phyloP scores from a whole-genome alignment of 345 rosid genomes.

The Eucalyptus urophylla region DNA sequence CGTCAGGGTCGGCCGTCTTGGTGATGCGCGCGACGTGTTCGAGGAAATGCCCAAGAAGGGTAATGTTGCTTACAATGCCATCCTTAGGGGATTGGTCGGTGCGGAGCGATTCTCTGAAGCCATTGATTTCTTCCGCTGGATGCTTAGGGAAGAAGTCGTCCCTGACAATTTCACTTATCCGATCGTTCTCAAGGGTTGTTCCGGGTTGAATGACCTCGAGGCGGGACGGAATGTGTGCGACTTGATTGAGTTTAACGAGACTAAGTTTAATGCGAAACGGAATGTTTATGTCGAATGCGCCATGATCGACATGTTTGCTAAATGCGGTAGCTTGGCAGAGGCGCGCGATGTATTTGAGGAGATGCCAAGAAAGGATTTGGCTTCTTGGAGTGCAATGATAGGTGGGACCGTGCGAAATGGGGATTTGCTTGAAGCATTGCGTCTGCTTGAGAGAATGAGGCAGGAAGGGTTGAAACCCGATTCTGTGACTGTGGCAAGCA shows the following conservation, averaged over 20 bases:
- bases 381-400: slow-evolving; percentile 46
- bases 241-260: slow-evolving; percentile 1
- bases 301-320: slow-evolving; percentile 43
- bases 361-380: slow-evolving; percentile 26
- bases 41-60: slow-evolving; percentile 10
- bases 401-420: slow-evolving; percentile 19
- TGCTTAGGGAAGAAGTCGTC: slow-evolving; percentile 3
- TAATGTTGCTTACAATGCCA: slow-evolving; percentile 23
- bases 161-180: slow-evolving; percentile 27
- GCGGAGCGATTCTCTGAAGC: slow-evolving; percentile 2
- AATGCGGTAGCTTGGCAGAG: slow-evolving; percentile 26
- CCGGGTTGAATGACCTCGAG: slow-evolving; percentile 6
- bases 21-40: slow-evolving; percentile 8
- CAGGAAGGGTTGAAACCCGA: slow-evolving; percentile 12
- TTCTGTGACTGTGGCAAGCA: slow-evolving; percentile 6
- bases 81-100: slow-evolving; percentile 10
- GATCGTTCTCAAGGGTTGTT: slow-evolving; percentile 24
- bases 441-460: slow-evolving; percentile 19
- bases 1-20: slow-evolving; percentile 3
- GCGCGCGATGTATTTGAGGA: slow-evolving; percentile 23
- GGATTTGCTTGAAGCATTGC: slow-evolving; percentile 17
- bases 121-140: slow-evolving; percentile 5
- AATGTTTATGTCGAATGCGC: slow-evolving; percentile 32
- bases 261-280: neutral
- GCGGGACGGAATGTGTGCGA: slow-evolving; percentile 7